These are phyloP conservation scores for Colletotrichum spaethianum DNA, from an alignment of 2,329 filamentous ascomycete species.

Conservation along the genomic window DNA sequence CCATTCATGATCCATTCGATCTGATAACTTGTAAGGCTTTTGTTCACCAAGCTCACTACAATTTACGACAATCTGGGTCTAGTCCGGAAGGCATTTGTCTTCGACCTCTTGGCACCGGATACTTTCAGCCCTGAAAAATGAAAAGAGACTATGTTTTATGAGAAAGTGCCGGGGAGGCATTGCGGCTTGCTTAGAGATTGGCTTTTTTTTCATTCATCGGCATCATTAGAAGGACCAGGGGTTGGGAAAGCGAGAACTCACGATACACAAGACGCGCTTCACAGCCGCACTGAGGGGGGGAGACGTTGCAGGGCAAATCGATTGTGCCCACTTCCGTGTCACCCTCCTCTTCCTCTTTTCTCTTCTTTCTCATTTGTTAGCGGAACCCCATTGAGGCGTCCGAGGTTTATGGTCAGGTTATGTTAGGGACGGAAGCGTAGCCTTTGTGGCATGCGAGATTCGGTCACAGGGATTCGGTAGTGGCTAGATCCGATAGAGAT, in stretches of 20 bases:
- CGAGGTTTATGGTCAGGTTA: neutral
- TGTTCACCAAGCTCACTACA: neutral
- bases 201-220: conserved; percentile 12
- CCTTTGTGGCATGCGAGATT: neutral
- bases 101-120: neutral
- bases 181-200: conserved; percentile 12
- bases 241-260: neutral
- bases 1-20: neutral
- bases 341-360: neutral
- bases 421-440: neutral
- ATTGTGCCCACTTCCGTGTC: neutral
- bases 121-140: neutral
- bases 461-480: neutral
- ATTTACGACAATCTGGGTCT: neutral
- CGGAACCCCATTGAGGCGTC: neutral
- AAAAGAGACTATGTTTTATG: neutral
- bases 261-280: conserved; percentile 34
- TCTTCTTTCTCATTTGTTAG: neutral
- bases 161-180: conserved; percentile 7
- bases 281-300: conserved; percentile 6
- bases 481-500: conserved; percentile 2
- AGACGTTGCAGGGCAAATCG: neutral
- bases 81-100: neutral
- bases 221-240: conserved; percentile 18
- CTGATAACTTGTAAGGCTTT: neutral